Conservation (phyloP, 768 basidiomycete species). For the Boletus eberwhitei region DNA sequence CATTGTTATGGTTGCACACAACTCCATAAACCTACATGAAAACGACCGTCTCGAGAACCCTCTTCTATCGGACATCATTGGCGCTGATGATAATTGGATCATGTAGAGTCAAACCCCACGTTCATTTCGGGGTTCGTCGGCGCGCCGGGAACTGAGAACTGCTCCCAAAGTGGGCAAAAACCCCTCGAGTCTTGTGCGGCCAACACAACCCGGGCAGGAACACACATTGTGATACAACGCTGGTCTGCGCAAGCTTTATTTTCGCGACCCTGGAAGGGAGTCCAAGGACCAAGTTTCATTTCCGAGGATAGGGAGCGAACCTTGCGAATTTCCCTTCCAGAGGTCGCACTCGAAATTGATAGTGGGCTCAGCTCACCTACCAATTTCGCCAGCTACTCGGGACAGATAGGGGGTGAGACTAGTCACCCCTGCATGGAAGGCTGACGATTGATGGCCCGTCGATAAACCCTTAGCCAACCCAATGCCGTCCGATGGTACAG, state of each 20-base stretch:
- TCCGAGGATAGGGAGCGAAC: neutral
- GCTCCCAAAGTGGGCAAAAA: neutral
- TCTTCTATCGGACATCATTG: no score
- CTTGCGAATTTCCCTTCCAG: no score
- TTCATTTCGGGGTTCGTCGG: neutral
- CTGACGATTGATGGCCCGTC: no score
- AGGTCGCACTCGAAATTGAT: no score
- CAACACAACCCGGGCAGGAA: no score
- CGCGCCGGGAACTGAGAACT: neutral
- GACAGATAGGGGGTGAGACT: no score
- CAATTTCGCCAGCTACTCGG: slow-evolving; percentile 33
- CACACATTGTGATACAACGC: neutral
- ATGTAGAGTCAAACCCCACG: neutral
- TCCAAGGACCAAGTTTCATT: neutral
- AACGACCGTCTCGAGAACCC: neutral
- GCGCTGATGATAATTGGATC: no score
- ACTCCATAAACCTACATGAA: neutral
- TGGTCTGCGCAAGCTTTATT: neutral
- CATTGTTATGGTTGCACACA: neutral
- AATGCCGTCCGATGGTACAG: no score
- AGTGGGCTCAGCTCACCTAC: slow-evolving; percentile 75
- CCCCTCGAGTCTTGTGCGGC: neutral
- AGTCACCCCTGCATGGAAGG: no score
- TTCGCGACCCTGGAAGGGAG: neutral
- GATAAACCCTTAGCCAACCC: no score